Base-by-base conservation (phyloP, 2,329 filamentous ascomycete genomes). In the Alternaria sp. region DNA sequence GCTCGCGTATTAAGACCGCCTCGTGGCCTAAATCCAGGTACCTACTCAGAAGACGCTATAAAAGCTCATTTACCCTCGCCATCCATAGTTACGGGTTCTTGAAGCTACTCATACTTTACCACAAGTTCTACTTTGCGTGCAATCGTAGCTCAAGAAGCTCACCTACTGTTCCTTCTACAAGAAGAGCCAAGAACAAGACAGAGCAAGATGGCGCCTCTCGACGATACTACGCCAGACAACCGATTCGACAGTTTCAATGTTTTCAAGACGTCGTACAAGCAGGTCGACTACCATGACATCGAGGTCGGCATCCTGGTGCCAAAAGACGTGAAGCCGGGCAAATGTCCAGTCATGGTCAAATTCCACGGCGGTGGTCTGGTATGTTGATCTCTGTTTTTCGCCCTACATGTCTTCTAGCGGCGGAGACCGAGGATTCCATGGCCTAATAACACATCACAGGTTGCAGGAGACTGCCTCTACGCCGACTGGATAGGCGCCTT, bases 331-430 rank as follows among this genome's bases (percentile, higher is more conserved):
- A 66, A 70, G 8, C 62, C 72, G 0, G 79, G 79, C 9, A 79
- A 78, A 58, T 74, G 79, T 50, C 82, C 83, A 0, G 52, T 83
- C 0, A 73, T 83, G 12, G 71, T 84, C 26, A 80, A 79, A 40
- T 83, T 81, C 54, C 83, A 85, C 46, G 83, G 83, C 17, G 83
- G 83, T 19, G 80, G 79, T 11, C 72, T 84, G 53, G 81, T 82
- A 74, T 26, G 44, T 59, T 28, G 25, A 25, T 9, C 3, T 25
- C 25, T 21, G 21, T 21, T 5, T 21, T 21, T 21, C 21, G 21
- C 21, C 21, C 21, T 21, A 5, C 21, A 21, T 5, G 21, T 21
- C 21, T 21, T 21, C 21, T 21, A 21, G 21, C 21, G 21, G 21
- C 21, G 21, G 5, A 5, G 21, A 3, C 21, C 21, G 21, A 21